phyloP scores from a whole-genome alignment of 2,329 filamentous ascomycete species.

The Cladosporium colombiae region DNA sequence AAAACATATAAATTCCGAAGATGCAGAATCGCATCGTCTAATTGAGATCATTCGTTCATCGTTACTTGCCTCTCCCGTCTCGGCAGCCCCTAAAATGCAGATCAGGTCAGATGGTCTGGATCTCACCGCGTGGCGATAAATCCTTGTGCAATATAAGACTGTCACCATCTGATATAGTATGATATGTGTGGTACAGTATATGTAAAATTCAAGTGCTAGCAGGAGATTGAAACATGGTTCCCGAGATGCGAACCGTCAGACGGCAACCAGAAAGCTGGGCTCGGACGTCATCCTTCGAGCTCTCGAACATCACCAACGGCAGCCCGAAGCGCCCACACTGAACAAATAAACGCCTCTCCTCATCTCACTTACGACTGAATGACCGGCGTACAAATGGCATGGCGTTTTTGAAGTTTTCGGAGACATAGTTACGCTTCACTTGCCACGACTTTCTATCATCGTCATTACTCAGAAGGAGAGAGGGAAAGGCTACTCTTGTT shows the following conservation, averaged over 20 bases:
- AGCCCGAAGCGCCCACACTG: background rate
- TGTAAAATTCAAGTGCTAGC: background rate
- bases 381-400: background rate
- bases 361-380: background rate
- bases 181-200: background rate
- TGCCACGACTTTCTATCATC: background rate
- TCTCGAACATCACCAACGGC: slow-evolving; percentile 1
- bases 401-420: background rate
- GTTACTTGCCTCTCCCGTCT: background rate
- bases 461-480: background rate
- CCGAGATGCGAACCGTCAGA: background rate
- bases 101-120: background rate
- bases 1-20: background rate
- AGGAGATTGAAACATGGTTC: background rate
- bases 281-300: background rate
- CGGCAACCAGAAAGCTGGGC: background rate
- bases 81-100: background rate
- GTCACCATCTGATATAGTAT: background rate
- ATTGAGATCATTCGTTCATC: slow-evolving; percentile 11
- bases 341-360: background rate
- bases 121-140: background rate
- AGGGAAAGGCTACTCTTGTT: background rate
- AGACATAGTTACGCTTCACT: background rate
- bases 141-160: background rate
- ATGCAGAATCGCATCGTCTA: slow-evolving; percentile 11